Percentiles rank a stretch among this genome's conserved stretches.
Evolutionary conservation across 768 basidiomycete species (phyloP).

Genomic region (Lactifluus subvellereus): DNA sequence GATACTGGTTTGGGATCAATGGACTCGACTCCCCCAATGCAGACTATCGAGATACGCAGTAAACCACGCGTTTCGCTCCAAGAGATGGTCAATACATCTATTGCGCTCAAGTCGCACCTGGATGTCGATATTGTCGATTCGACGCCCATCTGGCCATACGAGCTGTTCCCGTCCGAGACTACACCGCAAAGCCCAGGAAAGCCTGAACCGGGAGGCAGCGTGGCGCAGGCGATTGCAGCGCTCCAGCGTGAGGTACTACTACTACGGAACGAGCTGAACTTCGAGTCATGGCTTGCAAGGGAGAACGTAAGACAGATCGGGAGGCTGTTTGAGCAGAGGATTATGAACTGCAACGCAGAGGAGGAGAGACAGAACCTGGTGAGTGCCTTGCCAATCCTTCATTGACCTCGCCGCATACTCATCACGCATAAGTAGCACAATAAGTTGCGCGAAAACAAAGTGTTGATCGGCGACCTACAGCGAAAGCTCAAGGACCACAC

Average conservation of each 20-base stretch:
- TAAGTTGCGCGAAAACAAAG: conserved; percentile 70
- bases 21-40: conserved; percentile 17
- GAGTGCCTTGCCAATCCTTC: conserved; percentile 27
- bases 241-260: conserved; percentile 73
- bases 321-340: conserved; percentile 68
- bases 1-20: conserved; percentile 2
- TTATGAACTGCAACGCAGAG: conserved; percentile 69
- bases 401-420: conserved; percentile 7
- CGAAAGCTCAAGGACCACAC: conserved; percentile 68
- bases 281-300: conserved; percentile 77
- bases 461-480: conserved; percentile 60
- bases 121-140: conserved; percentile 56
- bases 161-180: conserved; percentile 35
- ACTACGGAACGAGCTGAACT: conserved; percentile 76
- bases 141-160: conserved; percentile 46
- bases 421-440: conserved; percentile 51
- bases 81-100: conserved; percentile 67
- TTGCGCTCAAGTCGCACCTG: conserved; percentile 65
- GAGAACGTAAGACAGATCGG: conserved; percentile 80
- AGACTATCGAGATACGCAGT: conserved; percentile 10
- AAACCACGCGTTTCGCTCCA: conserved; percentile 50
- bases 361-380: conserved; percentile 79
- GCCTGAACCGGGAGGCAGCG: conserved; percentile 38
- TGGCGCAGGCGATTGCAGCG: conserved; percentile 59
- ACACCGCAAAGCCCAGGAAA: conserved; percentile 13